Percentiles rank a stretch among this genome's conserved stretches.
Evolutionary conservation across 2,329 filamentous ascomycete genomes (phyloP).

Genomic region (Raffaelea albimanens): DNA sequence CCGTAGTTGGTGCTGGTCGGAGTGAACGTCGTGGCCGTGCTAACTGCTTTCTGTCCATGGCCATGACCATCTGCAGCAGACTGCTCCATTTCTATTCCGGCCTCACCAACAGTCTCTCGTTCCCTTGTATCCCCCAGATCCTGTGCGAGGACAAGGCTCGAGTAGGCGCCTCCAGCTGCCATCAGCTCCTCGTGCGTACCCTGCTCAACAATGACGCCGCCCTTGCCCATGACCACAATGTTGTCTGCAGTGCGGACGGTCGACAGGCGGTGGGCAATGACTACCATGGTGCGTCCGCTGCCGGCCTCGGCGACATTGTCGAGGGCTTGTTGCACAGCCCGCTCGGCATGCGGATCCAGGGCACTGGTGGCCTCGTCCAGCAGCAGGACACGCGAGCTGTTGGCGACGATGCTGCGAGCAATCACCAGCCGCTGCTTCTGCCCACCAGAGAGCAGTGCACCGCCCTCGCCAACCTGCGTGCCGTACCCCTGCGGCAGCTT

Average conservation of each 20-base stretch:
- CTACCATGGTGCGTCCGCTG: slow-evolving; percentile 22
- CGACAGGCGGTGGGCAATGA: slow-evolving; percentile 63
- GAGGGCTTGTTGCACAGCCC: slow-evolving; percentile 20
- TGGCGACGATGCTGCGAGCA: slow-evolving; percentile 19
- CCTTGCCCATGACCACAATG: slow-evolving; percentile 60
- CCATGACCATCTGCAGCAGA: not conserved
- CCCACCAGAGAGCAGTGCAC: slow-evolving; percentile 64
- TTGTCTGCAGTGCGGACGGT: slow-evolving; percentile 68
- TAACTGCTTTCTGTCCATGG: too few relatives aligned
- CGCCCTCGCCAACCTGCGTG: slow-evolving; percentile 64
- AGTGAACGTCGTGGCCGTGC: not conserved
- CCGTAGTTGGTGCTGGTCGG: not conserved
- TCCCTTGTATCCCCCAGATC: slow-evolving; percentile 32
- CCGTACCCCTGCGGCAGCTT: slow-evolving; percentile 59
- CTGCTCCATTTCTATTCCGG: not conserved
- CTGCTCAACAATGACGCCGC: slow-evolving; percentile 60
- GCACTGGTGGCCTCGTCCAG: slow-evolving; percentile 22
- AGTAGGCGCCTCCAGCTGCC: slow-evolving; percentile 50
- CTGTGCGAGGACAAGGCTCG: slow-evolving; percentile 53
- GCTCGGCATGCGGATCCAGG: slow-evolving; percentile 41
- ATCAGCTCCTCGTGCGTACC: slow-evolving; percentile 67
- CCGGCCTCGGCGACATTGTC: slow-evolving; percentile 17
- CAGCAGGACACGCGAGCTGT: slow-evolving; percentile 20
- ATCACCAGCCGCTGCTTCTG: slow-evolving; percentile 74
- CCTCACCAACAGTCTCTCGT: not conserved